A percentile compares a stretch with the other conserved stretches of the same genome.
phyloP scores from a whole-genome alignment of 2,329 filamentous ascomycete genomes.

The Colletotrichum sp. region DNA sequence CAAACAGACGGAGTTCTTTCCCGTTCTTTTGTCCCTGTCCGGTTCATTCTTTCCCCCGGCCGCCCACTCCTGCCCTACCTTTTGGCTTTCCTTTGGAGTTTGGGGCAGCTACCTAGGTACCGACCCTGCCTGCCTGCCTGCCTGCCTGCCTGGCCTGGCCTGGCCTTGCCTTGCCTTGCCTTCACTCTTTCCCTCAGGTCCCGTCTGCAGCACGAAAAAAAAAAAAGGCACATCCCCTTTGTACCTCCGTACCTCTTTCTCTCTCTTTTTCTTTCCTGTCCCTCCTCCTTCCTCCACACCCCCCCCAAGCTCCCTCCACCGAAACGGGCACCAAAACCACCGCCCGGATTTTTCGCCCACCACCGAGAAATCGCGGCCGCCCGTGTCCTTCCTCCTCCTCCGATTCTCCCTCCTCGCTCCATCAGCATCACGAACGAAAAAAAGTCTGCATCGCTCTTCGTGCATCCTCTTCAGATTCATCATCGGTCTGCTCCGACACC shows the following conservation, averaged over 20 bases:
- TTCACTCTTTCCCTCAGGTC: neutral
- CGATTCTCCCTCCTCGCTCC: neutral
- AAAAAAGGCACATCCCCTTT: neutral
- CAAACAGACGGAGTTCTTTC: neutral
- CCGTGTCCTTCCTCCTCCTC: slow-evolving; percentile 4
- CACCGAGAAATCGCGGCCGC: slow-evolving; percentile 21
- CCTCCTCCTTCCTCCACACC: neutral
- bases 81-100: neutral
- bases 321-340: slow-evolving; percentile 5
- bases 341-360: slow-evolving; percentile 19
- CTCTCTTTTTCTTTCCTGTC: neutral
- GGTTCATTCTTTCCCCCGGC: neutral
- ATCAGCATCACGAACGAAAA: neutral
- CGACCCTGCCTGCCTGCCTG: neutral
- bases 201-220: neutral
- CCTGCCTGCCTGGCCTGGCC: neutral
- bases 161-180: neutral
- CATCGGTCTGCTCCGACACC: neutral
- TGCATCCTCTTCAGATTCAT: neutral
- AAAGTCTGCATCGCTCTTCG: neutral
- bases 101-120: neutral
- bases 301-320: neutral
- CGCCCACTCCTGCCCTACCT: neutral
- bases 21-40: neutral
- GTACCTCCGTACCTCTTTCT: neutral